Base-by-base conservation (phyloP, 805 yeast genomes). In the Sugiyamaella boreocaroliniensis region DNA sequence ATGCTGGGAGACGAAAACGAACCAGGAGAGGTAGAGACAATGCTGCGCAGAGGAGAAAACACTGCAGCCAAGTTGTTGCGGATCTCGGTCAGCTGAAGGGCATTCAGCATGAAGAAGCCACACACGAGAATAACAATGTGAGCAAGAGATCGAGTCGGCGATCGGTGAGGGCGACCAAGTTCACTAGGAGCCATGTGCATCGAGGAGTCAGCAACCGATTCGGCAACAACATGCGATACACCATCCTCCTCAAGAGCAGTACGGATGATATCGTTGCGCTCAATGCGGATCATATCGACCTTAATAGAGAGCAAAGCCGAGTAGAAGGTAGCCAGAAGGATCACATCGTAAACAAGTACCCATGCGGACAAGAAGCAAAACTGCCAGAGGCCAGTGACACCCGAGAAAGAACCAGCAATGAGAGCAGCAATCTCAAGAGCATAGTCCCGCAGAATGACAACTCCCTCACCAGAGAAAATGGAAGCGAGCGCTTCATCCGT, bases 221-320 rank as follows among this genome's bases (percentile, higher is more conserved):
- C 82, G 10, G 97, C 97, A 34, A 86, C 85, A 46, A 73, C 68
- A 41, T 81, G 80, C 44, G 86, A 77, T 34, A 92, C 79, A 22
- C 99, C 98, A 64, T 92, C 99, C 67, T 92, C 99, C 72, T 90
- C 93, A 58, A 92, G 75, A 29, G 87, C 89, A 57, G 80, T 82
- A 65, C 85, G 83, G 65, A 89, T 78, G 51, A 81, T 80, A 54
- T 87, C 82, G 46, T 89, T 85, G 58, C 88, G 81, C 69, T 90
- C 88, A 52, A 93, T 93, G 55, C 86, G 76, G 66, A 81, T 82
- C 67, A 92, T 88, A 69, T 93, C 97, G 45, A 92, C 82, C 71
- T 92, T 92, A 68, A 92, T 76, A 2, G 96, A 82, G 59, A 92
- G 77, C 51, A 88, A 79, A 2, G 96, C 89, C 12, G 95, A 75